Percentiles rank a stretch among this genome's conserved stretches.
Conservation (phyloP, 345 rosid species). For the Acer negundo region DNA sequence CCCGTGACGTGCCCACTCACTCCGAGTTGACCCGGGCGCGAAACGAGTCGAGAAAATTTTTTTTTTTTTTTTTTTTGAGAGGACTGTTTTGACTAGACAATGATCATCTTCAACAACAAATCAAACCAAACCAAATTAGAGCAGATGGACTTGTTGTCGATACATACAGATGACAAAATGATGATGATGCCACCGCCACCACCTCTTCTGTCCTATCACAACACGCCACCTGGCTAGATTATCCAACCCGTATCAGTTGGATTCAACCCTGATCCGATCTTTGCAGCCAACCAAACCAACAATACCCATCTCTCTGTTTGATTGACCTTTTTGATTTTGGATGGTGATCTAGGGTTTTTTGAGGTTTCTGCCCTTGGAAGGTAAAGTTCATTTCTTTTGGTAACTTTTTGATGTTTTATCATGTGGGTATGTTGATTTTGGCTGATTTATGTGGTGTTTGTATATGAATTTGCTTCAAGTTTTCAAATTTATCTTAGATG, state of each 20-base stretch:
- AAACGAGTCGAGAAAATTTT: too few species aligned
- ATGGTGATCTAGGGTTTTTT: background rate
- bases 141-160: background rate
- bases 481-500: background rate
- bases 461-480: background rate
- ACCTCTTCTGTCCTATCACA: background rate
- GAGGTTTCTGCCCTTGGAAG: background rate
- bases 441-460: background rate
- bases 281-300: background rate
- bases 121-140: too few species aligned
- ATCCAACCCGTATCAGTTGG: constrained; percentile 1
- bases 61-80: too few species aligned
- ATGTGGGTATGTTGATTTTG: constrained; percentile 4
- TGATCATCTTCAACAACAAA: too few species aligned
- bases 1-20: too few species aligned
- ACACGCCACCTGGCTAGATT: constrained; percentile 16
- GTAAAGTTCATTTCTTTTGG: background rate
- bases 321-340: background rate
- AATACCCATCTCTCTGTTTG: background rate
- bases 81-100: too few species aligned
- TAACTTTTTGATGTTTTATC: background rate
- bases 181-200: background rate
- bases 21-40: too few species aligned
- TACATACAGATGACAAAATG: background rate
- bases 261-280: background rate